Evolutionary conservation across 371 early-diverging fungal species (phyloP).

Genomic region (Apophysomyces ossiformis): DNA sequence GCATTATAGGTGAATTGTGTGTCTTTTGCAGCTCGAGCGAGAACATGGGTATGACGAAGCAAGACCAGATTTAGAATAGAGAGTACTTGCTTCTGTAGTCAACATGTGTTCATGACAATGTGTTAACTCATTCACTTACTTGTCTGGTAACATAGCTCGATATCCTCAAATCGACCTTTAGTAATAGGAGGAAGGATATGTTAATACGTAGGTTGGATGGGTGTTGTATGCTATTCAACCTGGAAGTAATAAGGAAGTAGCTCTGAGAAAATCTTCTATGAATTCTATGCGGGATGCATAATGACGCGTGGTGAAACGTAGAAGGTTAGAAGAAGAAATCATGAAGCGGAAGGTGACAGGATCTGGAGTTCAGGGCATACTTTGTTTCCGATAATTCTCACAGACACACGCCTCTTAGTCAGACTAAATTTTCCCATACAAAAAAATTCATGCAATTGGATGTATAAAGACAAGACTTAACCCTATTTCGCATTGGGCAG

Average conservation of each 20-base stretch:
- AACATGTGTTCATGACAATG: no score
- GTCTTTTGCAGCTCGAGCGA: slow-evolving; percentile 15
- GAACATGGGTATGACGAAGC: slow-evolving; percentile 21
- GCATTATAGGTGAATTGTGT: slow-evolving; percentile 31
- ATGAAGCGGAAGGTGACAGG: background rate
- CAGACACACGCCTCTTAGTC: background rate
- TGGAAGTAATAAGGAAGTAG: slow-evolving; percentile 1
- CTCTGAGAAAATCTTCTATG: slow-evolving; percentile 5
- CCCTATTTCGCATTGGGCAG: no score
- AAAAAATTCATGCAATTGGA: no score
- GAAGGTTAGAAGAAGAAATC: slow-evolving; percentile 1
- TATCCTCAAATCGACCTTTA: slow-evolving; percentile 30
- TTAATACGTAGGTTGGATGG: no score
- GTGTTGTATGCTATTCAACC: background rate
- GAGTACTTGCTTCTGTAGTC: slow-evolving; percentile 13
- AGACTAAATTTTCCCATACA: no score
- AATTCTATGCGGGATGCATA: slow-evolving; percentile 10
- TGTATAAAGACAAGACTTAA: no score
- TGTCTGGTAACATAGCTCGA: slow-evolving; percentile 27
- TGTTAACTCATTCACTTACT: slow-evolving; percentile 1
- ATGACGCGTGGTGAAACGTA: slow-evolving; percentile 3
- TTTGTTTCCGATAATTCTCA: background rate
- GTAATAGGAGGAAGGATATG: background rate
- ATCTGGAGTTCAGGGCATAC: background rate
- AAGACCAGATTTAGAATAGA: slow-evolving; percentile 22